These are phyloP conservation scores for Globisporangium radiosum DNA, from an alignment of 352 stramenopile genomes.

Conservation along the genomic window DNA sequence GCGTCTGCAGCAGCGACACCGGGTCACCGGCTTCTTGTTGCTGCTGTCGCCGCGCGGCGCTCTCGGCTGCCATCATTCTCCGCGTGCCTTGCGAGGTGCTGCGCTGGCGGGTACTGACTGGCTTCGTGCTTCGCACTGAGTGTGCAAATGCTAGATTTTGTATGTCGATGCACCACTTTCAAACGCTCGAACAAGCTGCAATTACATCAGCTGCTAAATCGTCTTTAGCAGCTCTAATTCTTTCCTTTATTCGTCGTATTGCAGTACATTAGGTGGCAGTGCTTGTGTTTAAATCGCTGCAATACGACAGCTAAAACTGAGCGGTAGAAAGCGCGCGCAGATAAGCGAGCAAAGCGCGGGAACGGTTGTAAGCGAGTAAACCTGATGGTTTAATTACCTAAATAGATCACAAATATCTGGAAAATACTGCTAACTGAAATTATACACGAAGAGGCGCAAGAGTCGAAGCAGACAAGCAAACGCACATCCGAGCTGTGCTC, in stretches of 20 bases:
- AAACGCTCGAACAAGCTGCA: slow-evolving; percentile 5
- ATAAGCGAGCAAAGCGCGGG: not conserved
- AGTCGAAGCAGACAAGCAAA: not conserved
- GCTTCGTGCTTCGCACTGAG: not conserved
- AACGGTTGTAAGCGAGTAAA: not conserved
- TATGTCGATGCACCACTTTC: slow-evolving; percentile 3
- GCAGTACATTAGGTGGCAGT: not conserved
- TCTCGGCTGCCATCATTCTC: slow-evolving; percentile 5
- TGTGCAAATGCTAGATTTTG: slow-evolving; percentile 1
- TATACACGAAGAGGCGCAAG: no score
- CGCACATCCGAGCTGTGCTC: no score
- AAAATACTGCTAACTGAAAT: no score
- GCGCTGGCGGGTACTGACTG: no score
- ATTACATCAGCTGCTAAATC: not conserved
- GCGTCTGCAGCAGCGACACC: slow-evolving; percentile 9
- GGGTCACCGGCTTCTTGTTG: slow-evolving; percentile 5
- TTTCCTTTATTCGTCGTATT: not conserved
- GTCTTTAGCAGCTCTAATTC: not conserved
- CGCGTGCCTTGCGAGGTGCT: not conserved
- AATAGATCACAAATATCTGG: not conserved
- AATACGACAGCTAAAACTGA: not conserved
- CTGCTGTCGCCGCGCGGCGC: slow-evolving; percentile 8
- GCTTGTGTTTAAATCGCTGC: not conserved
- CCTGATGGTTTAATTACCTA: no score
- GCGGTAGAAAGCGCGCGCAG: not conserved